A percentile compares a stretch with the other conserved stretches of the same genome.
phyloP scores from a whole-genome alignment of 2,329 filamentous ascomycete genomes.

The Colletotrichum echinochloae region DNA sequence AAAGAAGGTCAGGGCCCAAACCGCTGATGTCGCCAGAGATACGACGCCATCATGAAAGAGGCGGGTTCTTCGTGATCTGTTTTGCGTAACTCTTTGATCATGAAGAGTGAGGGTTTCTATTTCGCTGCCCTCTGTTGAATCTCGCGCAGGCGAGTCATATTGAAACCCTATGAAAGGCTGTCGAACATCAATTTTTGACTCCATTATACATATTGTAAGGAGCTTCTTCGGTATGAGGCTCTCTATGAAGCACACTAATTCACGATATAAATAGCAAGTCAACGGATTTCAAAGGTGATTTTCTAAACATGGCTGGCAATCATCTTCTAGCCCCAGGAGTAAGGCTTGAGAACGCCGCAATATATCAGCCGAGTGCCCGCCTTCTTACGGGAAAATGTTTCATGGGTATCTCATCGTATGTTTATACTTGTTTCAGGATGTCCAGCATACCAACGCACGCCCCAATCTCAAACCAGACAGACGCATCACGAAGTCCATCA shows the following conservation, averaged over 20 bases:
- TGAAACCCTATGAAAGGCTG: slow-evolving; percentile 35
- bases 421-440: neutral
- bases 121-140: neutral
- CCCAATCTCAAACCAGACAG: neutral
- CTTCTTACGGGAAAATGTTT: neutral
- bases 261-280: neutral
- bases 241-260: neutral
- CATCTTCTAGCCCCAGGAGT: too few species aligned
- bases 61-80: neutral
- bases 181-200: slow-evolving; percentile 17
- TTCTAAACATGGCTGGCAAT: too few species aligned
- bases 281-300: neutral
- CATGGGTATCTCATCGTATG: neutral
- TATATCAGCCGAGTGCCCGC: neutral
- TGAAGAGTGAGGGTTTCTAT: neutral
- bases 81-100: neutral
- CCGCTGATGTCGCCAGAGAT: slow-evolving; percentile 40
- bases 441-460: neutral
- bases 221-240: neutral
- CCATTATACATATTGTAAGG: slow-evolving; percentile 7
- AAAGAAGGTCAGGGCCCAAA: slow-evolving; percentile 41
- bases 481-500: neutral
- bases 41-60: slow-evolving; percentile 18
- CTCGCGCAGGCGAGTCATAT: slow-evolving; percentile 1
- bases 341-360: neutral